Conservation (phyloP, 805 yeast species). For the Starmera dryadoides region DNA sequence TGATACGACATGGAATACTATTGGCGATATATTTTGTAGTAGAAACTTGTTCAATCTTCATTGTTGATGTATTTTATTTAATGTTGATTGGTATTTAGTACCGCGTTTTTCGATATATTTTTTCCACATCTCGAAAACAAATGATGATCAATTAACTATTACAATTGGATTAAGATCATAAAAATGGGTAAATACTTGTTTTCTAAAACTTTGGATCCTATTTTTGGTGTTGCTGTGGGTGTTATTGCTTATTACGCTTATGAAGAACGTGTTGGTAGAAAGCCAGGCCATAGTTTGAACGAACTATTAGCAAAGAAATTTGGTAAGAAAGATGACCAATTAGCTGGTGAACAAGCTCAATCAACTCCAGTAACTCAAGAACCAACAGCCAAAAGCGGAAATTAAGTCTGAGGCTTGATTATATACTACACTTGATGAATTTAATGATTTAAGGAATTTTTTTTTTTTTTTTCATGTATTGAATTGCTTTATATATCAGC, state of each 20-base stretch:
- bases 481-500: too few relatives aligned
- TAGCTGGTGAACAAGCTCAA: not conserved
- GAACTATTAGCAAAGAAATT: slow-evolving; percentile 38
- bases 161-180: too few relatives aligned
- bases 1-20: slow-evolving; percentile 20
- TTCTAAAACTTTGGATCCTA: slow-evolving; percentile 49
- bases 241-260: slow-evolving; percentile 54
- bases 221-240: slow-evolving; percentile 58
- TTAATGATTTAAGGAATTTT: not conserved
- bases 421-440: too few relatives aligned
- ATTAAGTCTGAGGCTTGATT: not conserved
- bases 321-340: not conserved
- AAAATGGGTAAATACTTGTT: not conserved
- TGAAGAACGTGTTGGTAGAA: slow-evolving; percentile 50
- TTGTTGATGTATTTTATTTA: too few relatives aligned
- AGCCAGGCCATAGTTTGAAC: slow-evolving; percentile 51
- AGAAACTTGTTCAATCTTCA: not conserved
- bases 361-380: not conserved
- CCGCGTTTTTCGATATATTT: not conserved
- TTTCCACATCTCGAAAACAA: too few relatives aligned
- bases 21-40: slow-evolving; percentile 7
- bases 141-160: too few relatives aligned
- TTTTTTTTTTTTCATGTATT: not conserved
- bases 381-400: too few relatives aligned
- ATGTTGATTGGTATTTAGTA: not conserved